These are phyloP conservation scores for Friedmanniomyces simplex DNA, from an alignment of 495 filamentous ascomycete species.

Conservation along the genomic window DNA sequence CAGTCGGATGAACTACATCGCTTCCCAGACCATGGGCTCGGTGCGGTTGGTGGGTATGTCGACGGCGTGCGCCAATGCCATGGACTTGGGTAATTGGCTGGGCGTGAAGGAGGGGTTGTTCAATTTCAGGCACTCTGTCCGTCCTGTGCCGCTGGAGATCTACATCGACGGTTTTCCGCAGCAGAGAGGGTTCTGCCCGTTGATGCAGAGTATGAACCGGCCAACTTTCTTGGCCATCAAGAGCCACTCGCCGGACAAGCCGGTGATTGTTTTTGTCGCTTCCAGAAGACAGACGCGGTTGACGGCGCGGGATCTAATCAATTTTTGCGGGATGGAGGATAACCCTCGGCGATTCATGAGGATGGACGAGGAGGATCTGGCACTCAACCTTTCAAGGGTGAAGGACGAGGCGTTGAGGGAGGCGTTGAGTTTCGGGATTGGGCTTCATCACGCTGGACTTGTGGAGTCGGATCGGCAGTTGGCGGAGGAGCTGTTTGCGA, in stretches of 20 bases:
- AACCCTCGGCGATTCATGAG: conserved; percentile 84
- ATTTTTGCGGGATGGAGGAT: conserved; percentile 96
- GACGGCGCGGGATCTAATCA: conserved; percentile 91
- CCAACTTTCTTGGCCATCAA: conserved; percentile 96
- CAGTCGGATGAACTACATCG: conserved; percentile 98
- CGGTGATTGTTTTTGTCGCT: conserved; percentile 96
- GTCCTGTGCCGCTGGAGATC: conserved; percentile 87
- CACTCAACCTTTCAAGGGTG: conserved; percentile 68
- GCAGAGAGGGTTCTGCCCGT: conserved; percentile 84
- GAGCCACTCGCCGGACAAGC: conserved; percentile 87
- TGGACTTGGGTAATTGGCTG: conserved; percentile 89
- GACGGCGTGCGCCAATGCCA: conserved; percentile 92
- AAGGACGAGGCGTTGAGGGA: conserved; percentile 89
- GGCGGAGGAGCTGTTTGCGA: conserved; percentile 85
- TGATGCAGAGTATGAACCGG: conserved; percentile 99
- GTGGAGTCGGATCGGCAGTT: conserved; percentile 88
- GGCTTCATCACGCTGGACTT: conserved; percentile 91
- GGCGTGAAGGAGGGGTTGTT: conserved; percentile 94
- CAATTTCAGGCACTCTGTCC: conserved; percentile 97
- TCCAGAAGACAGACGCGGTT: conserved; percentile 90
- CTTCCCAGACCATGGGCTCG: conserved; percentile 75
- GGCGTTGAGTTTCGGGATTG: conserved; percentile 90
- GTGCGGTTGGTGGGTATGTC: conserved; percentile 96
- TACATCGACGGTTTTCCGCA: conserved; percentile 98
- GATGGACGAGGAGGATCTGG: conserved; percentile 90